Evolutionary conservation across 2,329 filamentous ascomycete species (phyloP).

Genomic region (Fusarium keratoplasticum): DNA sequence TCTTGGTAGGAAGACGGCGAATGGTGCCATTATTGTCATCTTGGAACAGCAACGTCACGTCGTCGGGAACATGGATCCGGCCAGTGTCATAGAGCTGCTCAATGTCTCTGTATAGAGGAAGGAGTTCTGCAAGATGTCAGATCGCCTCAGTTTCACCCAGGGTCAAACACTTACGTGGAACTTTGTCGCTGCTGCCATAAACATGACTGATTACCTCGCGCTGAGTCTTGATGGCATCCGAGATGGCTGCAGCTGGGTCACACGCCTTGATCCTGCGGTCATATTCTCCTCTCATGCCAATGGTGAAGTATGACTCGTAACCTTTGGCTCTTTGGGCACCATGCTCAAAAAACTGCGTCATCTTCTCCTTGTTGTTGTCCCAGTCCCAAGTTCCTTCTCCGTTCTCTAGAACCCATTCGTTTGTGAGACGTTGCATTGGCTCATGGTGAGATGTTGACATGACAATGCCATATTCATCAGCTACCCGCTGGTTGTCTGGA

Average conservation of each 20-base stretch:
- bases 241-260: conserved; percentile 23
- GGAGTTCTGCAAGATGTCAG: conserved; percentile 57
- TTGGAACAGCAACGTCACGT: conserved; percentile 71
- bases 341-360: conserved; percentile 23
- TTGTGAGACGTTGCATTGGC: conserved; percentile 29
- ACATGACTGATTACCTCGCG: conserved; percentile 64
- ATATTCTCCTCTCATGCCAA: conserved; percentile 31
- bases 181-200: conserved; percentile 57
- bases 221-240: conserved; percentile 54
- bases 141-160: rapidly evolving
- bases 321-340: conserved; percentile 12
- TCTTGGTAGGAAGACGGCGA: conserved; percentile 64
- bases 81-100: conserved; percentile 72
- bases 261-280: conserved; percentile 18
- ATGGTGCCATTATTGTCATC: conserved; percentile 74
- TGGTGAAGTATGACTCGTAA: conserved; percentile 28
- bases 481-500: conserved; percentile 65
- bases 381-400: conserved; percentile 31
- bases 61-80: conserved; percentile 65
- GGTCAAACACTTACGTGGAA: conserved; percentile 51
- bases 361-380: conserved; percentile 26
- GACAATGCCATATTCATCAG: conserved; percentile 54
- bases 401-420: conserved; percentile 27
- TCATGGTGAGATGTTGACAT: conserved; percentile 33
- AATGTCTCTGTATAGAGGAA: conserved; percentile 75